phyloP scores from a whole-genome alignment of 2,329 filamentous ascomycete species.

The Neocucurbitaria cava region DNA sequence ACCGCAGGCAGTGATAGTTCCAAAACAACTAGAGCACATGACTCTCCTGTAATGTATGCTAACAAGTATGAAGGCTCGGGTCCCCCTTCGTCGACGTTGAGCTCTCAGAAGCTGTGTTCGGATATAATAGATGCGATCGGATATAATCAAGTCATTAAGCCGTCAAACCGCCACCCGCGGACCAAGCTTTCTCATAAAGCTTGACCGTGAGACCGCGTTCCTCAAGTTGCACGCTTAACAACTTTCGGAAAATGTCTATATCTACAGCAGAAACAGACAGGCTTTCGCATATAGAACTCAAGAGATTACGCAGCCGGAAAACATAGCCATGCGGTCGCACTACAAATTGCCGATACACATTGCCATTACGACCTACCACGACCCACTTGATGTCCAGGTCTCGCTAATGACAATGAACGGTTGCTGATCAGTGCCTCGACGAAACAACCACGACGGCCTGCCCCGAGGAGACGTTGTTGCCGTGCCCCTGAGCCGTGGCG shows the following conservation, averaged over 20 bases:
- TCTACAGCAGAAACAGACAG: not conserved
- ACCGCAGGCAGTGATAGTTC: too few species aligned
- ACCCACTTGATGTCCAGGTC: not conserved
- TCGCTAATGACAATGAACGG: not conserved
- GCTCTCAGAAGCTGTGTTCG: not conserved
- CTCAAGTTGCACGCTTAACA: not conserved
- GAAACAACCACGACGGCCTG: slow-evolving; percentile 3
- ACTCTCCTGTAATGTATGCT: too few species aligned
- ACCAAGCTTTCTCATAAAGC: slow-evolving; percentile 19
- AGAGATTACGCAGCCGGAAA: not conserved
- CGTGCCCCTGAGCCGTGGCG: slow-evolving; percentile 6
- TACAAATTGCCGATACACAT: not conserved
- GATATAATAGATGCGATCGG: too few species aligned
- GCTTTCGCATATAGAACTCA: not conserved
- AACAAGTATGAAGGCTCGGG: too few species aligned
- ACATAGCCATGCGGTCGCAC: not conserved
- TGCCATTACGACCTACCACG: not conserved
- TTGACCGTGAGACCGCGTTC: slow-evolving; percentile 7
- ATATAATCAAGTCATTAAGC: too few species aligned
- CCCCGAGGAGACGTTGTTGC: slow-evolving; percentile 9
- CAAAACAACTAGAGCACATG: too few species aligned
- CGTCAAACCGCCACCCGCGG: not conserved
- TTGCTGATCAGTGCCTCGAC: not conserved
- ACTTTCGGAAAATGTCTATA: not conserved
- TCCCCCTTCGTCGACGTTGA: too few species aligned